Evolutionary conservation across 2,329 filamentous ascomycete species (phyloP).

Genomic region (Fusarium nodosum): DNA sequence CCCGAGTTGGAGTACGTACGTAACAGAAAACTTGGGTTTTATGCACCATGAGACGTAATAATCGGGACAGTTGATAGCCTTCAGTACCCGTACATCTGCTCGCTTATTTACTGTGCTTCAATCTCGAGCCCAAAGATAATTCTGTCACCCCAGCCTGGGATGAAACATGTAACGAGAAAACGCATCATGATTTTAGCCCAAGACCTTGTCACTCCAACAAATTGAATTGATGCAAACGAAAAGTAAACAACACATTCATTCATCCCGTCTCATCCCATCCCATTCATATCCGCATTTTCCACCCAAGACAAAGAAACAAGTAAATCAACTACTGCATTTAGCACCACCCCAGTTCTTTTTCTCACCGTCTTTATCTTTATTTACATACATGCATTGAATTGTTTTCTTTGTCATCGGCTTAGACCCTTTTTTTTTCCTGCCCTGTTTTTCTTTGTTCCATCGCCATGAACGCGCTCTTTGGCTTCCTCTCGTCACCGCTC

Average conservation of each 20-base stretch:
- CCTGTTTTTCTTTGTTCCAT: not conserved
- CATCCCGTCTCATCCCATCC: not conserved
- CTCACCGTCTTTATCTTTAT: not conserved
- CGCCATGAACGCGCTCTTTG: slow-evolving; percentile 28
- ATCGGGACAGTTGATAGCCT: not conserved
- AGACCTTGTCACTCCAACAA: not conserved
- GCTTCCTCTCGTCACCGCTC: slow-evolving; percentile 45
- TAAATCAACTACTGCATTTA: not conserved
- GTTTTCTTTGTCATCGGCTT: not conserved
- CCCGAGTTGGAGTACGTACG: not conserved
- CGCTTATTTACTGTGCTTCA: not conserved
- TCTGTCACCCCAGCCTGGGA: not conserved
- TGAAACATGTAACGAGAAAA: not conserved
- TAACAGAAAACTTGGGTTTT: not conserved
- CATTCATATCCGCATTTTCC: slow-evolving; percentile 1
- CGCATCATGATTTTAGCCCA: not conserved
- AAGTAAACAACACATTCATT: slow-evolving; percentile 24
- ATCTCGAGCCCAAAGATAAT: not conserved
- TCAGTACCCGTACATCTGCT: not conserved
- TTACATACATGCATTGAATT: not conserved
- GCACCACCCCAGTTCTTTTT: not conserved
- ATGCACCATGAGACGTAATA: not conserved
- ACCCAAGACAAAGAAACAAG: slow-evolving; percentile 19
- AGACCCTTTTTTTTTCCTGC: not conserved
- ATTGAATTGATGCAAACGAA: slow-evolving; percentile 19